phyloP scores from a whole-genome alignment of 805 yeast species.

The Kodamaea lidongshanica region DNA sequence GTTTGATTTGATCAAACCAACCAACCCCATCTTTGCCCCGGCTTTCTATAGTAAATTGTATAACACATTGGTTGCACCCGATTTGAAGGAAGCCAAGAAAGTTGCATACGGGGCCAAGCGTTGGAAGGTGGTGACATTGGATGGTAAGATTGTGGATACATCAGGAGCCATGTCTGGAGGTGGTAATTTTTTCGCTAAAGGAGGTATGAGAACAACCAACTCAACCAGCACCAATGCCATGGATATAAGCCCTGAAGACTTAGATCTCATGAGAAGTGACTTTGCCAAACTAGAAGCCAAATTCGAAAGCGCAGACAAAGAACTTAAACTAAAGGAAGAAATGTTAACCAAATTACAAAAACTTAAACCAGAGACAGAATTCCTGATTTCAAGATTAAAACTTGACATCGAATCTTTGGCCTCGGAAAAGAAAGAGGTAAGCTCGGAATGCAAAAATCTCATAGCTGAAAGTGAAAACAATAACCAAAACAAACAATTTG shows the following conservation, averaged over 20 bases:
- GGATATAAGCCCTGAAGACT: conserved; percentile 51
- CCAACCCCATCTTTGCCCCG: conserved; percentile 62
- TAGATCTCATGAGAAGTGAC: conserved; percentile 48
- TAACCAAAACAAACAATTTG: conserved; percentile 24
- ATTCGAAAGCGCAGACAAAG: conserved; percentile 43
- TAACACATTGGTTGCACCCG: conserved; percentile 81
- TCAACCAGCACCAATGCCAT: conserved; percentile 20
- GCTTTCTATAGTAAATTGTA: conserved; percentile 85
- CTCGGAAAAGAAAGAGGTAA: conserved; percentile 46
- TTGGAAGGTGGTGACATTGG: conserved; percentile 85
- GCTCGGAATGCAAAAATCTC: conserved; percentile 37
- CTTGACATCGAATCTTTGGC: conserved; percentile 61
- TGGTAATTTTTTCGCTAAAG: conserved; percentile 63
- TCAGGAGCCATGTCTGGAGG: conserved; percentile 98
- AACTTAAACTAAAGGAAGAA: conserved; percentile 52
- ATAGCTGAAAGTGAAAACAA: conserved; percentile 32
- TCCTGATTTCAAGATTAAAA: conserved; percentile 49
- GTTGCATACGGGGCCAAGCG: conserved; percentile 82
- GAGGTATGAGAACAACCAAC: conserved; percentile 64
- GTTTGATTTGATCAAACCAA: conserved; percentile 73
- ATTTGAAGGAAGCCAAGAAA: conserved; percentile 71
- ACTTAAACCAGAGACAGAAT: conserved; percentile 64
- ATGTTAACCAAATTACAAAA: conserved; percentile 55
- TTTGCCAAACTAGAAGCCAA: conserved; percentile 48
- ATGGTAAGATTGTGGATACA: conserved; percentile 85